phyloP scores from a whole-genome alignment of 495 filamentous ascomycete species.

The Daldinia caldariorum region DNA sequence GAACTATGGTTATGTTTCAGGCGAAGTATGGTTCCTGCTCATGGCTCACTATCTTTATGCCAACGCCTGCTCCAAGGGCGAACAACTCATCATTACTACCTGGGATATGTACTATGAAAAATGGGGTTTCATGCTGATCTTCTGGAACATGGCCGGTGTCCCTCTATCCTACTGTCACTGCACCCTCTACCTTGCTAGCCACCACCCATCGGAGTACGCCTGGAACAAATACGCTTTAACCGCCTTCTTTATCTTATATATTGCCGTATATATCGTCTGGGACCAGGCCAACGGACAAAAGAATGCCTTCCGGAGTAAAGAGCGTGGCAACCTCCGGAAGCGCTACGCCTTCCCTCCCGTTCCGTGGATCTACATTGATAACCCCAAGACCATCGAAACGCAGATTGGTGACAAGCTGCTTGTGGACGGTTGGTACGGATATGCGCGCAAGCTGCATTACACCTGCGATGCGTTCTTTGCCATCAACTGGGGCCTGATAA shows the following conservation, averaged over 20 bases:
- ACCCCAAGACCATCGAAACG: constrained; percentile 87
- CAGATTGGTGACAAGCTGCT: constrained; percentile 82
- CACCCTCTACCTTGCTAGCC: constrained; percentile 91
- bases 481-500: constrained; percentile 65
- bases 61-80: constrained; percentile 95
- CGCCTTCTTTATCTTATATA: constrained; percentile 74
- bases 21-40: constrained; percentile 85
- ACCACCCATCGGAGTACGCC: constrained; percentile 81
- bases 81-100: constrained; percentile 92
- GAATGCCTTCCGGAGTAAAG: constrained; percentile 87
- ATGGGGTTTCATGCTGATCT: constrained; percentile 99
- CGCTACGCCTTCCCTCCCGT: constrained; percentile 93
- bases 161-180: constrained; percentile 97
- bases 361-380: constrained; percentile 85
- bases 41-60: constrained; percentile 97
- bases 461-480: constrained; percentile 90
- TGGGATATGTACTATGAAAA: constrained; percentile 99
- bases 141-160: constrained; percentile 98
- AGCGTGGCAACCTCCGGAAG: constrained; percentile 74
- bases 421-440: constrained; percentile 91
- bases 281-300: constrained; percentile 93
- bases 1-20: constrained; percentile 87
- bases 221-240: constrained; percentile 75
- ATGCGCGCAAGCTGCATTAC: constrained; percentile 96
- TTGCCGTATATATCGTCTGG: constrained; percentile 93